These are phyloP conservation scores for Wickerhamomyces hampshirensis DNA, from an alignment of 805 yeast species.

Conservation along the genomic window DNA sequence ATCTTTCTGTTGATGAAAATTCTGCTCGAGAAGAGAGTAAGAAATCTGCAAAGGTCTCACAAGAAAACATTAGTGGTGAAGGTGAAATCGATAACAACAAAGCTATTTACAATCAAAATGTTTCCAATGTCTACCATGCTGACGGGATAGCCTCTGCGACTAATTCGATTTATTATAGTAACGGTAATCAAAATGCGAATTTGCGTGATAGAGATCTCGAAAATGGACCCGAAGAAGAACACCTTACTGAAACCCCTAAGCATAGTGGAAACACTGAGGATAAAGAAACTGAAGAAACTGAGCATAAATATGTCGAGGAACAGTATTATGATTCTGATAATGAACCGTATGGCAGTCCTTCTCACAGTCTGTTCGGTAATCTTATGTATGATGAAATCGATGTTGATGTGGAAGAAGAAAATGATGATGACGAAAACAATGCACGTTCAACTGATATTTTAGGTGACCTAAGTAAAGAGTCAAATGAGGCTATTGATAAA, in stretches of 20 bases:
- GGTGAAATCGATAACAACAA: background rate
- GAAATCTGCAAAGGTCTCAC: too few species aligned
- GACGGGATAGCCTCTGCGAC: background rate
- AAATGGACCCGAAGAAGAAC: background rate
- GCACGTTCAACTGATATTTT: too few species aligned
- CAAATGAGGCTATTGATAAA: too few species aligned
- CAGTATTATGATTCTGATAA: slow-evolving; percentile 22
- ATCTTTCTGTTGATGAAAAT: too few species aligned
- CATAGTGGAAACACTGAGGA: background rate
- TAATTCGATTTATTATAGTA: background rate
- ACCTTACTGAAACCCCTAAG: background rate
- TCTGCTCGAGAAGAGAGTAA: too few species aligned
- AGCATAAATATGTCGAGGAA: slow-evolving; percentile 9
- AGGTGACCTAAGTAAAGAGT: too few species aligned
- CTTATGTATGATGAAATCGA: slow-evolving; percentile 7
- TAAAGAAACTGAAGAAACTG: background rate
- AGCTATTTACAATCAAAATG: background rate
- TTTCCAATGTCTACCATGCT: background rate
- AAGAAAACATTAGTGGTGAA: background rate
- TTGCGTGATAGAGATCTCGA: background rate
- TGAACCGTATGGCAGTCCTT: slow-evolving; percentile 21
- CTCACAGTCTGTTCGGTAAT: slow-evolving; percentile 22
- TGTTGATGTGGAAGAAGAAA: background rate
- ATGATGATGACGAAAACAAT: background rate
- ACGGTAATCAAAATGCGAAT: background rate